These are phyloP conservation scores for Eucalyptus guilfoylei DNA, from an alignment of 345 rosid species.

Conservation along the genomic window DNA sequence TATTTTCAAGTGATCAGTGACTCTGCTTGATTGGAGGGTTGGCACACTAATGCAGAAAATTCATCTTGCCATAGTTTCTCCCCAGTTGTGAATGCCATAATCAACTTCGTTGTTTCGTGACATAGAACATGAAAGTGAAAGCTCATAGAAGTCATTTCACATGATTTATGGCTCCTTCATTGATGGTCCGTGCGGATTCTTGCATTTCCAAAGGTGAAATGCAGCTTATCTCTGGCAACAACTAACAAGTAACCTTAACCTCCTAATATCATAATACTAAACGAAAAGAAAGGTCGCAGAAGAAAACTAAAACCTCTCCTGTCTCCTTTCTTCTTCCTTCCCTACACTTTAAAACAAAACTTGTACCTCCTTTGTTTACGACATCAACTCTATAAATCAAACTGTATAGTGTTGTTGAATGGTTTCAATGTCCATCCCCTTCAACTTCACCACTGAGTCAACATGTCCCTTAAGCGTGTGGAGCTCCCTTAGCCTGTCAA, in stretches of 20 bases:
- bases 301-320: neutral
- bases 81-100: neutral
- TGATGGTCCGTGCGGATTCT: neutral
- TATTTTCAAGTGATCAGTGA: neutral
- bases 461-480: conserved; percentile 34
- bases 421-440: conserved; percentile 31
- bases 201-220: neutral
- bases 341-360: neutral
- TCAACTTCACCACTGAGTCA: conserved; percentile 24
- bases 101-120: neutral
- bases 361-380: neutral
- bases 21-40: neutral
- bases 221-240: neutral
- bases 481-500: conserved; percentile 24
- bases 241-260: neutral
- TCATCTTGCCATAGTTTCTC: neutral
- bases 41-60: neutral
- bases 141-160: neutral
- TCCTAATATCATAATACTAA: neutral
- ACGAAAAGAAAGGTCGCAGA: neutral
- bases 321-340: neutral
- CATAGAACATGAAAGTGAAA: neutral
- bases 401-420: conserved; percentile 31
- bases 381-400: neutral
- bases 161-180: neutral